Evolutionary conservation across 768 basidiomycete species (phyloP).

Genomic region (Hemileccinum rubropunctum): DNA sequence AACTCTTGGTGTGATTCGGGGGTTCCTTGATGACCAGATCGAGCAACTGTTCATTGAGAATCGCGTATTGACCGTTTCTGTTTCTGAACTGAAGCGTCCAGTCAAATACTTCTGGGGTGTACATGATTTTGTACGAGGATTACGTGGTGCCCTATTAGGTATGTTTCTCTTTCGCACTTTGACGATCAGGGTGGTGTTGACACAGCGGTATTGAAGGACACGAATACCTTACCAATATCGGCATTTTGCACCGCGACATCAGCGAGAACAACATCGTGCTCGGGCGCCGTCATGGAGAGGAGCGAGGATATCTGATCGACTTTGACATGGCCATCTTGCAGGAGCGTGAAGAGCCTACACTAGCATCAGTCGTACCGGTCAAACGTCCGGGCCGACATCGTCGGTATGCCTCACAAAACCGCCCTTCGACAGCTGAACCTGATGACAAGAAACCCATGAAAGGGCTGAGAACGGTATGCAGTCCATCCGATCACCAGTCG

Average conservation of each 20-base stretch:
- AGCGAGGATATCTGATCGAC: conserved; percentile 30
- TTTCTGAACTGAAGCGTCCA: conserved; percentile 8
- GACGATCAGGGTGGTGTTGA: too few relatives aligned
- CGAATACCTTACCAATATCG: background rate
- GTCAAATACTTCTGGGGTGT: conserved; percentile 17
- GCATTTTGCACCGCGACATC: background rate
- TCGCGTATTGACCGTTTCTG: background rate
- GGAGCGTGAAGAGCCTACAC: too few relatives aligned
- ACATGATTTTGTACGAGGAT: conserved; percentile 18
- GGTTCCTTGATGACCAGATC: background rate
- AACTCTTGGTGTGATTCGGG: background rate
- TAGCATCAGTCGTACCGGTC: too few relatives aligned
- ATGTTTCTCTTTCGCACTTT: background rate
- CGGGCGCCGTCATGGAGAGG: conserved; percentile 4
- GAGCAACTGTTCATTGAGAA: background rate
- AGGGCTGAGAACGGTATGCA: background rate
- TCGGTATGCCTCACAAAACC: too few relatives aligned
- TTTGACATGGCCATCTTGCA: conserved; percentile 19
- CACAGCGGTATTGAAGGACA: background rate
- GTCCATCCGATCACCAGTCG: too few relatives aligned
- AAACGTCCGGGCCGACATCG: too few relatives aligned
- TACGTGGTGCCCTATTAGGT: conserved; percentile 16
- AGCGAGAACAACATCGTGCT: conserved; percentile 28
- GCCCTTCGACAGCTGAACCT: too few relatives aligned
- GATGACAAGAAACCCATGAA: background rate